A percentile compares a stretch with the other conserved stretches of the same genome.
These are phyloP conservation scores for Pluteus cervinus DNA, from an alignment of 768 basidiomycete genomes.

Conservation along the genomic window DNA sequence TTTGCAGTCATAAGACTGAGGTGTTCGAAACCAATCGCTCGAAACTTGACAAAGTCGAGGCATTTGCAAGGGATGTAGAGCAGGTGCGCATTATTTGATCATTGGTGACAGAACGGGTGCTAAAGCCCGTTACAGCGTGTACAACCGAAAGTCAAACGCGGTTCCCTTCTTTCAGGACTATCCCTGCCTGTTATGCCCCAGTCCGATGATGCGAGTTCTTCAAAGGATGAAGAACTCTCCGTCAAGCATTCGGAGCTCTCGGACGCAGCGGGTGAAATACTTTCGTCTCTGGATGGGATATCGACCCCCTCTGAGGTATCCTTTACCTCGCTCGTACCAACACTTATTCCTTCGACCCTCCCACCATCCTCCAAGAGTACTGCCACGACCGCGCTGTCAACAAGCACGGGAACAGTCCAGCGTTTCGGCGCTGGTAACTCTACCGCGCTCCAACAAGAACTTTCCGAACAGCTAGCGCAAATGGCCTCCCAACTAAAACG, in stretches of 20 bases:
- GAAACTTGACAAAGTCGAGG: constrained; percentile 52
- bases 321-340: constrained; percentile 19
- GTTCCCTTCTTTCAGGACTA: too few species aligned
- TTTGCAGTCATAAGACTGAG: constrained; percentile 32
- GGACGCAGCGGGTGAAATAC: too few species aligned
- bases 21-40: constrained; percentile 40
- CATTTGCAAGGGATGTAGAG: constrained; percentile 43
- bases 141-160: too few species aligned
- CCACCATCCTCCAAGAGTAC: constrained; percentile 16
- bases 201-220: too few species aligned
- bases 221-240: too few species aligned
- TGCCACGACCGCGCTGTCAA: constrained; percentile 18
- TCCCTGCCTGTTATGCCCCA: too few species aligned
- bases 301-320: too few species aligned
- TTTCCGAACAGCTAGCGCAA: constrained; percentile 65
- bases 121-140: too few species aligned
- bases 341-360: constrained; percentile 25
- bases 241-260: too few species aligned
- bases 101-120: too few species aligned
- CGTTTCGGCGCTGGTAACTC: constrained; percentile 38
- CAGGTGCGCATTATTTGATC: constrained; percentile 30
- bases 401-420: constrained; percentile 29
- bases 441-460: constrained; percentile 63
- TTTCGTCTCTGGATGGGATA: too few species aligned
- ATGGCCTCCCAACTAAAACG: constrained; percentile 88